Evolutionary conservation across 352 stramenopile species (phyloP).

Genomic region (Phytophthora sp.): DNA sequence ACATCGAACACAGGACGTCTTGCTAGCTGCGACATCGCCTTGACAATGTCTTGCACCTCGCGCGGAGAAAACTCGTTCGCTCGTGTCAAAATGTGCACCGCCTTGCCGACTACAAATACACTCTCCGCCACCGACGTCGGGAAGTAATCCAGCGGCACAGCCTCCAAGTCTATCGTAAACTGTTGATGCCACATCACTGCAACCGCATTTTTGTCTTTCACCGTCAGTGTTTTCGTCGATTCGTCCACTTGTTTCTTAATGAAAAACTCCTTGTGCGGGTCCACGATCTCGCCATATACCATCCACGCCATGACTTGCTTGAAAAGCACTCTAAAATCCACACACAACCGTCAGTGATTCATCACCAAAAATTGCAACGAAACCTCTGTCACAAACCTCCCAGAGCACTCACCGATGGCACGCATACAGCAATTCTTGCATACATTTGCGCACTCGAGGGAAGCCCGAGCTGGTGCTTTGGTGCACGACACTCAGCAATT

Average conservation of each 20-base stretch:
- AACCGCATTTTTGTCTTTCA: conserved; percentile 2
- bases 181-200: conserved; percentile 54
- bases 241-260: conserved; percentile 40
- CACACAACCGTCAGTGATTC: conserved; percentile 4
- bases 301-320: conserved; percentile 89
- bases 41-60: conserved; percentile 58
- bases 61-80: conserved; percentile 52
- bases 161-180: conserved; percentile 60
- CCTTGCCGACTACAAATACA: conserved; percentile 75
- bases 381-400: background rate
- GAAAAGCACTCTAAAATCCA: conserved; percentile 55
- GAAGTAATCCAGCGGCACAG: conserved; percentile 68
- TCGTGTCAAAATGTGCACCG: conserved; percentile 58
- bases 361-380: background rate
- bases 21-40: conserved; percentile 45
- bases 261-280: conserved; percentile 83
- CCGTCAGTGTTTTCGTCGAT: background rate
- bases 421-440: conserved; percentile 57
- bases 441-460: conserved; percentile 55
- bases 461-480: conserved; percentile 57
- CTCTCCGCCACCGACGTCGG: conserved; percentile 62
- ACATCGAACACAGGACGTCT: conserved; percentile 51
- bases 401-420: conserved; percentile 55
- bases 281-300: conserved; percentile 69
- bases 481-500: conserved; percentile 55